Conservation (phyloP, 805 yeast species). For the Saccharomycopsis sp. region DNA sequence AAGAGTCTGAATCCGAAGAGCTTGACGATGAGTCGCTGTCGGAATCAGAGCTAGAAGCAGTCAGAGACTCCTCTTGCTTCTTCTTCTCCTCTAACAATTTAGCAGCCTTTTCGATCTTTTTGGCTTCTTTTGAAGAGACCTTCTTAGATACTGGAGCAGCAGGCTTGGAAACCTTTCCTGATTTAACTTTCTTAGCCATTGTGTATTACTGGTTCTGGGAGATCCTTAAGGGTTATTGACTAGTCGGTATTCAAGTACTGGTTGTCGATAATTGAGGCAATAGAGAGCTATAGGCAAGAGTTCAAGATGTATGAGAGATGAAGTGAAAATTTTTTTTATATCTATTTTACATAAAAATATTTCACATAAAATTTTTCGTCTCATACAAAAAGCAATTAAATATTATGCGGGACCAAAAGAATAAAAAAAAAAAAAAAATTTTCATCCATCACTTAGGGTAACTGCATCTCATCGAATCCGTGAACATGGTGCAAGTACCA, state of each 20-base stretch:
- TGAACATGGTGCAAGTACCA: neutral
- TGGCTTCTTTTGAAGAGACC: conserved; percentile 25
- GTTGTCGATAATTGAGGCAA: neutral
- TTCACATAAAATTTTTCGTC: neutral
- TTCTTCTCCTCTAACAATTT: conserved; percentile 25
- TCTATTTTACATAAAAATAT: neutral
- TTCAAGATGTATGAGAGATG: neutral
- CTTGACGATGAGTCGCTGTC: conserved; percentile 24
- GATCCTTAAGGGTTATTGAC: neutral
- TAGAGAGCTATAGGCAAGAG: neutral
- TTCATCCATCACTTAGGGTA: neutral
- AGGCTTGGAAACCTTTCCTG: neutral
- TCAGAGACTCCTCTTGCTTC: conserved; percentile 25
- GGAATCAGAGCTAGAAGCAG: conserved; percentile 30
- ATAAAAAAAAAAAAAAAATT: too few species aligned
- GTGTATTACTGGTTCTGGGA: neutral
- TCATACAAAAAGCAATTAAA: neutral
- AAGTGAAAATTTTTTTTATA: neutral
- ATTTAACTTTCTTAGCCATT: conserved; percentile 2
- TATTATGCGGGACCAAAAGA: neutral
- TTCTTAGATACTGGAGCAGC: conserved; percentile 23
- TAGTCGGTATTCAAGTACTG: neutral
- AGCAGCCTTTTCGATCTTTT: conserved; percentile 24
- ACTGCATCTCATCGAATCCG: neutral
- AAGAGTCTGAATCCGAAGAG: conserved; percentile 25